Evolutionary conservation across 768 basidiomycete genomes (phyloP), one percentile per base, ranked within the genome.

Genomic region (Suillus variegatus): DNA sequence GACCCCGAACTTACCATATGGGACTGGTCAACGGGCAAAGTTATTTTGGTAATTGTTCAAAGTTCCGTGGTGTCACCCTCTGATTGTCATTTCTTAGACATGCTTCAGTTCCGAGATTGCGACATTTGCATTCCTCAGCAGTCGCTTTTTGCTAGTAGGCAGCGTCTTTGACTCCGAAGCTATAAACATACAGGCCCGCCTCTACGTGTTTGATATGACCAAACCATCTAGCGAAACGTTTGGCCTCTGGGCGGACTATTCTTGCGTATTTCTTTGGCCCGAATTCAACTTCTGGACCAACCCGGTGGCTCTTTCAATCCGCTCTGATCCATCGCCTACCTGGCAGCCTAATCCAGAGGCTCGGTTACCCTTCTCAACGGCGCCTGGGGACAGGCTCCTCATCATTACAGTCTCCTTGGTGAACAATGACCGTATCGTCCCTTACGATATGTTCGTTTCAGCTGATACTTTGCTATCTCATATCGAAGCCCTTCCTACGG

Each of bases 11-110:
- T 90, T 14, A 75, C 83, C 28, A 76, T 88, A 25, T 91, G 88
- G 88, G 82, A 91, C 63, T 91, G 89, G 90, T 85, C 84, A 70
- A 86, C 83, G 5, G 86, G 86, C 7, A 68, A 73, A 12, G 71
- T 78, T 8, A 72, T 86, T 68, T 65, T 83, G 67, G 89, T 91
- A 69, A 78, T 36, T 18, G 6, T 43, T 43, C 12, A 12, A 32
- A 10, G 41, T 28, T 36, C 54, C 36, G 3, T 55, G 54, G 41
- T 10, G 20, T 47, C 57, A 60, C 54, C 71, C 38, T 66, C 25
- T 6, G 38, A 35, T 28, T 6, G 46, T 41, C 35, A 38, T 63
- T 25, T 51, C 32, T 38, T 58, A 76, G 74, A 63, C 64, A 47
- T 66, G 82, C 4, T 70, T 69, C 46, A 72, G 77, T 22, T 70